Evolutionary conservation across 192 early-diverging fungal genomes (phyloP).

Genomic region (Backusella westeae): DNA sequence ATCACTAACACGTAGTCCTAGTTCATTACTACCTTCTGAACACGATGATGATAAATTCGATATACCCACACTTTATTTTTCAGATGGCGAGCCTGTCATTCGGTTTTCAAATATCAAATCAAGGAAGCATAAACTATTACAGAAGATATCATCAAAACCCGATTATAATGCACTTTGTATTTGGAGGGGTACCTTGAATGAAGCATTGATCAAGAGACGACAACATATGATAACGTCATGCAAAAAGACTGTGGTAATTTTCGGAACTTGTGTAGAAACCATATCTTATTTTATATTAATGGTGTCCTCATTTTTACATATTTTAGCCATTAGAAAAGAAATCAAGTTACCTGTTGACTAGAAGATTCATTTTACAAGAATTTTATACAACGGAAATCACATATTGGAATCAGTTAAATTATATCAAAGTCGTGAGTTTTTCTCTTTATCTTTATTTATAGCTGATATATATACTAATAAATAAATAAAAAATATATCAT

Average conservation of each 20-base stretch:
- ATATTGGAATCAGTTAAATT: conserved; percentile 45
- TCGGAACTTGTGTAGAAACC: not conserved
- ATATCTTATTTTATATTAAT: not conserved
- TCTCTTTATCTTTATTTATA: not conserved
- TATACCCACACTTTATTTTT: not conserved
- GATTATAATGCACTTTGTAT: conserved; percentile 18
- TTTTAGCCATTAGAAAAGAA: not conserved
- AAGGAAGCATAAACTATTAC: not conserved
- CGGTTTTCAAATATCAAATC: conserved; percentile 7
- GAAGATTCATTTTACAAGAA: conserved; percentile 29
- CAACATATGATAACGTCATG: not conserved
- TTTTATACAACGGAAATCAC: conserved; percentile 34
- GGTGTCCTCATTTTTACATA: too few species aligned
- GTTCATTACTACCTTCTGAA: not conserved
- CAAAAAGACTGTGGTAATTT: not conserved
- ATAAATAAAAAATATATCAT: not conserved
- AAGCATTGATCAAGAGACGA: conserved; percentile 1
- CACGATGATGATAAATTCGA: not conserved
- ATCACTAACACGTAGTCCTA: not conserved
- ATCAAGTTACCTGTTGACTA: not conserved
- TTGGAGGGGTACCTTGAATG: conserved; percentile 12
- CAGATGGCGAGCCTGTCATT: not conserved
- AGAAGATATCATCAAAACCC: not conserved
- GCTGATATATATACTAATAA: not conserved
- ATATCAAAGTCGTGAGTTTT: conserved; percentile 28